phyloP scores from a whole-genome alignment of 169 alveolate genomes.

The Ichthyophthirius multifiliis region DNA sequence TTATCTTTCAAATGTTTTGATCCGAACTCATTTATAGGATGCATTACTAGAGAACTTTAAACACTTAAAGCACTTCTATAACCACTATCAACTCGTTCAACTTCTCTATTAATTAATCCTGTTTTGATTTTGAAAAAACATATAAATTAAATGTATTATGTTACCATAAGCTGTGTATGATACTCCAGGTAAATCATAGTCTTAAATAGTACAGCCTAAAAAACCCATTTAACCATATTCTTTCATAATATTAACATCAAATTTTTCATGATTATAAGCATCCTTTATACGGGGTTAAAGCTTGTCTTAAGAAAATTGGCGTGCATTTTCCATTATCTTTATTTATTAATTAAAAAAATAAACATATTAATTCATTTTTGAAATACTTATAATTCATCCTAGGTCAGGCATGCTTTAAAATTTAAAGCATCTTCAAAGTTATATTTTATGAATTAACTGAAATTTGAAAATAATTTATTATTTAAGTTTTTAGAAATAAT shows the following conservation, averaged over 20 bases:
- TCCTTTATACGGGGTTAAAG: slow-evolving; percentile 60
- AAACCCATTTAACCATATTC: slow-evolving; percentile 76
- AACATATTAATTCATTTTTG: background rate
- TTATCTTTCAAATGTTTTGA: slow-evolving; percentile 62
- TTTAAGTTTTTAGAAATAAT: background rate
- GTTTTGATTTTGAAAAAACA: background rate
- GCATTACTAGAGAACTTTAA: slow-evolving; percentile 78
- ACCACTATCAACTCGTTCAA: slow-evolving; percentile 82
- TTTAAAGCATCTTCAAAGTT: slow-evolving; percentile 56
- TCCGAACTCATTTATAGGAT: slow-evolving; percentile 77
- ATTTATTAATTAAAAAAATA: background rate
- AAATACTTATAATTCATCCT: slow-evolving; percentile 54
- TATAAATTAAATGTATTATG: background rate
- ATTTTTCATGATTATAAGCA: slow-evolving; percentile 56
- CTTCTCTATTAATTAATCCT: slow-evolving; percentile 75
- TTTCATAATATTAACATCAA: slow-evolving; percentile 56
- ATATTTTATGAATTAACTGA: slow-evolving; percentile 22
- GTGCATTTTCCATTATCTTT: slow-evolving; percentile 45
- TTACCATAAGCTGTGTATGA: slow-evolving; percentile 75
- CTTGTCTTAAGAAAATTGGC: slow-evolving; percentile 43
- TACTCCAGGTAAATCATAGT: slow-evolving; percentile 84
- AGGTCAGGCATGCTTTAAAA: slow-evolving; percentile 48
- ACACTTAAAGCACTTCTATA: slow-evolving; percentile 82
- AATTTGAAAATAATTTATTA: background rate
- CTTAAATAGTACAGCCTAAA: slow-evolving; percentile 70